Evolutionary conservation across 139 green algal genomes (phyloP), one percentile per base, ranked within the genome.

Genomic region (Yamagishiella unicocca): DNA sequence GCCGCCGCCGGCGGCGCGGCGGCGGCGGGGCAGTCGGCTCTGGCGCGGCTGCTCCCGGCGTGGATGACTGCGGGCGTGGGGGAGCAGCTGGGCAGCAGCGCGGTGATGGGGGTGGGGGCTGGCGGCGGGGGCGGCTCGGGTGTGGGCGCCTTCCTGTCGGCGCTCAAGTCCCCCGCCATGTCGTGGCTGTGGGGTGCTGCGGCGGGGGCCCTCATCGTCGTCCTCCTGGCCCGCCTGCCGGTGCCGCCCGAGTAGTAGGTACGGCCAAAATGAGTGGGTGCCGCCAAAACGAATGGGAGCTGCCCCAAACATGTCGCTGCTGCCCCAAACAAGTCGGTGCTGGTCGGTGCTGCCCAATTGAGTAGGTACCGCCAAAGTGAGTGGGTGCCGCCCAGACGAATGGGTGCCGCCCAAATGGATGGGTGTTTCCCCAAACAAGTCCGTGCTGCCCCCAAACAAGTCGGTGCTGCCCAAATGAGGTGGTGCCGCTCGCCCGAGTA

Each of bases 181-280:
- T 81, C 82, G 24, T 87, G 82, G 82, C 67, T 87, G 82, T 87
- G 66, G 66, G 82, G 82, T 31, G 82, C 67, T 46, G 82, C 67
- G 24, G 82, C 67, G 67, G 82, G 46, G 0, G 82, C 67, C 5
- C 35, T 58, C 9, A 10, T 80, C 4, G 67, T 80, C n/a, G 53
- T 87, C 12, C 2, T 87, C 4, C 66, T 87, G 67, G 82, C 82
- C 4, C 54, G 71, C 1, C 46, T 87, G 31, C 82, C 82, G 9
- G 67, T 81, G 67, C 82, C 66, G 35, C 46, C 62, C 2, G 67
- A 87, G 45, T 86, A n/a, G n/a, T n/a, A n/a, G n/a, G n/a, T n/a
- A n/a, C n/a, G n/a, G n/a, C n/a, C n/a, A n/a, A n/a, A n/a, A n/a
- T n/a, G n/a, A n/a, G n/a, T n/a, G n/a, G n/a, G n/a, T n/a, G n/a